Percentiles rank a stretch among this genome's conserved stretches.
Conservation (phyloP, 225 moss, liverwort and hornwort genomes). For the Thuidium tamariscinum region DNA sequence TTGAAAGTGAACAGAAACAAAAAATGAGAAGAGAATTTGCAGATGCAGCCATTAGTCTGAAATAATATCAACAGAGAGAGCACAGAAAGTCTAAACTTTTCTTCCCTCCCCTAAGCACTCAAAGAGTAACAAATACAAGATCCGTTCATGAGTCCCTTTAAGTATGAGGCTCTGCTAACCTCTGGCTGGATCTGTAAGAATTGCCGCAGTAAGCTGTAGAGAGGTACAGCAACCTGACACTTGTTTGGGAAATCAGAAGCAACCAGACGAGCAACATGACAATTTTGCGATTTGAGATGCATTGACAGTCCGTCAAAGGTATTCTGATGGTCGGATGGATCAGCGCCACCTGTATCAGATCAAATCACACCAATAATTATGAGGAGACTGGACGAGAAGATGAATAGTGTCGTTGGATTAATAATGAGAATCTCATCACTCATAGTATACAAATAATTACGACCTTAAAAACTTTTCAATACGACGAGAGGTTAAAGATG, state of each 20-base stretch:
- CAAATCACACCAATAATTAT: not conserved
- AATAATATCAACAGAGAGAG: not conserved
- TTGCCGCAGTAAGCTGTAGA: slow-evolving; percentile 71
- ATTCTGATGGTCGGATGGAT: slow-evolving; percentile 71
- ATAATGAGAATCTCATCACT: not conserved
- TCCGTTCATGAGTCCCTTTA: not conserved
- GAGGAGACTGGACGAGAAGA: not conserved
- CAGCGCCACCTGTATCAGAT: slow-evolving; percentile 61
- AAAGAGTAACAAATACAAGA: not conserved
- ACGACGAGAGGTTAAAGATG: not conserved
- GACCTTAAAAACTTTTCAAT: not conserved
- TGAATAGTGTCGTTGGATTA: not conserved
- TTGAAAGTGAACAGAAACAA: not conserved
- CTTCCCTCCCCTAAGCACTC: not conserved
- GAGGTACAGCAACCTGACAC: slow-evolving; percentile 61
- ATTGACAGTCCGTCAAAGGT: slow-evolving; percentile 59
- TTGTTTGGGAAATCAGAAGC: slow-evolving; percentile 62
- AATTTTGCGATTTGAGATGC: slow-evolving; percentile 50
- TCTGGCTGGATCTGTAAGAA: slow-evolving; percentile 64
- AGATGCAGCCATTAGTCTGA: not conserved
- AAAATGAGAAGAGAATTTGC: not conserved
- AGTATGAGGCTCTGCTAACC: slow-evolving; percentile 23
- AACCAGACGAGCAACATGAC: slow-evolving; percentile 84
- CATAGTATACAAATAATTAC: not conserved
- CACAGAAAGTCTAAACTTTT: not conserved